Base-by-base conservation (phyloP, 2,329 filamentous ascomycete genomes). In the Pseudogymnoascus sp. region DNA sequence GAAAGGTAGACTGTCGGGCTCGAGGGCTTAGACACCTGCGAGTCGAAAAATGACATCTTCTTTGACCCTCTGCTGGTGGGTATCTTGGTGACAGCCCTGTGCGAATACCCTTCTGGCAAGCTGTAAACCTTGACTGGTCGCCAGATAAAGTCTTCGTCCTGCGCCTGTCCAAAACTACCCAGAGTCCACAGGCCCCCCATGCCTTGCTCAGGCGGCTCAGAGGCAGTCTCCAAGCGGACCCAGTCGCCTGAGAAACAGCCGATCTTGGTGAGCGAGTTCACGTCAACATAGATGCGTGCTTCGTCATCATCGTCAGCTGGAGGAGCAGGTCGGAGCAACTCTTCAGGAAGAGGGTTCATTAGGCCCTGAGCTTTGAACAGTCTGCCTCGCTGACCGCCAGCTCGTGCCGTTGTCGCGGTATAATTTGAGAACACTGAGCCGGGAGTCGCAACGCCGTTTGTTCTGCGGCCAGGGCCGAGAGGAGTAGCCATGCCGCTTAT, bases 181-280 rank as follows among this genome's bases (percentile, higher is more conserved):
- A 91, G 77, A 1, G 86, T 86, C 76, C 86, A 88, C 0, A 81
- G 77, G 9, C 41, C 59, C 66, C 41, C 59, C 66, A 84, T 83
- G 16, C 80, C 88, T 71, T 84, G 88, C 14, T 78, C 76, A 20
- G 82, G 87, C 62, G 90, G 88, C 70, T 91, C 90, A 65, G 89
- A 82, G 0, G 89, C 82, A 5, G 84, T 81, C 74, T 96, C 91
- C 9, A 97, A 79, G 20, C 88, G 86, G 9, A 96, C 91, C 94
- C 94, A 99, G 70, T 99, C 94, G 30, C 94, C 94, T 0, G 93
- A 97, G 71, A 99, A 99, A 73, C 93, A 97, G 14, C 93, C 92
- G 60, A 99, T 88, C 67, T 92, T 91, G 12, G 90, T 88, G 18
- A 99, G 75, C 1, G 90, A 90, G 62, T 84, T 87, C 6, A 95